Base-by-base conservation (phyloP, 139 green algal genomes). In the Coelastrella sp. region DNA sequence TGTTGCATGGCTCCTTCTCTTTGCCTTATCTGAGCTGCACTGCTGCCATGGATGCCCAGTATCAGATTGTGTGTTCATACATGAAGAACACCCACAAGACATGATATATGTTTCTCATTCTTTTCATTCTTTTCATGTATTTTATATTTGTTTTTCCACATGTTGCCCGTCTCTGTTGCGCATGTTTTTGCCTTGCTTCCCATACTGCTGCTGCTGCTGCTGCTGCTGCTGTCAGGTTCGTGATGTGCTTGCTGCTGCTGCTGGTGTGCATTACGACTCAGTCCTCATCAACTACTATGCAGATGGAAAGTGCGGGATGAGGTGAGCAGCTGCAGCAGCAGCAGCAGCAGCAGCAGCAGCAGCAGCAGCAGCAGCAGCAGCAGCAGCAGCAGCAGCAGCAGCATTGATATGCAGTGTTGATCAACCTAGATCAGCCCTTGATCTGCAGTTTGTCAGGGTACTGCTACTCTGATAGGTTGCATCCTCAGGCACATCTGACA, bases 271-370 rank as follows among this genome's bases (percentile, higher is more conserved):
- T 22, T 95, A 90, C 56, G 93, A 95, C 88, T 90, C 73, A 19
- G 82, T 92, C 9, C 90, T 95, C 8, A 90, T 95, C 85, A 95
- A 95, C 76, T 93, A 92, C 75, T 95, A 95, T 81, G 35, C 17
- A 8, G 91, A 94, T 79, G 93, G 88, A 9, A 94, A 93, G 79
- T 92, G 89, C 63, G 93, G 93, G 90, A 95, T 95, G 93, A 80
- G 93, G 79, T 85, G 58, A n/a, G 79, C 15, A 17, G 6, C 6
- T n/a, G 78, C 9, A 14, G 78, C 78, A 14, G 35, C 35, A 59
- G 35, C 78, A 63, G 78, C 78, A 27, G 15, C 15, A 25, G 35
- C 14, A 63, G 78, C 7, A 57, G 79, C 79, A 57, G 79, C 79
- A 70, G 57, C 19, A 70, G 76, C 76, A 11, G 14, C 7, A 24